Evolutionary conservation across 2,329 filamentous ascomycete genomes (phyloP).

Genomic region (Epichloe scottii): DNA sequence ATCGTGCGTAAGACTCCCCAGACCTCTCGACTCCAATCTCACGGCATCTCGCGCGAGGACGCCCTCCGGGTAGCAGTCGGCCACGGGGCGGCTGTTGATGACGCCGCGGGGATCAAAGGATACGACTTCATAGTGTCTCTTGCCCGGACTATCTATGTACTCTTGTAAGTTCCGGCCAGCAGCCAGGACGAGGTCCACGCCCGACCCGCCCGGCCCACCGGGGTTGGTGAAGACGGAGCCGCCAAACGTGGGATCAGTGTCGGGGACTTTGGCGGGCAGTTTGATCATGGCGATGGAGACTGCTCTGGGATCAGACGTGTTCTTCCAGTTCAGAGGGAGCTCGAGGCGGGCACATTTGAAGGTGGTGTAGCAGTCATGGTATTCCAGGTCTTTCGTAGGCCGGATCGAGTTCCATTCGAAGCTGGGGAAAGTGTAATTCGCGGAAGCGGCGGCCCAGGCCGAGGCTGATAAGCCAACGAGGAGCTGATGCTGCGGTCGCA

Average conservation of each 20-base stretch:
- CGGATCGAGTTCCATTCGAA: constrained; percentile 26
- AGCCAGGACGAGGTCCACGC: constrained; percentile 18
- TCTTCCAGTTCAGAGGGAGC: constrained; percentile 31
- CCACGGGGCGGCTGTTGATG: constrained; percentile 21
- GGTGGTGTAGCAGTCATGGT: constrained; percentile 26
- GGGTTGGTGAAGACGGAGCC: constrained; percentile 32
- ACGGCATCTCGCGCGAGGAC: constrained; percentile 17
- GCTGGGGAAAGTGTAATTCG: background rate
- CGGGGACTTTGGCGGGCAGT: constrained; percentile 25
- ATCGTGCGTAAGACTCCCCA: constrained; percentile 14
- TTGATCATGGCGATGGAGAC: constrained; percentile 29
- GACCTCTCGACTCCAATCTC: constrained; percentile 18
- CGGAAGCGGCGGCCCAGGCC: background rate
- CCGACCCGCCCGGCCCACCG: constrained; percentile 31
- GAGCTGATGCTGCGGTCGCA: background rate
- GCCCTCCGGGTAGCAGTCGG: constrained; percentile 25
- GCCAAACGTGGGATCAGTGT: constrained; percentile 25
- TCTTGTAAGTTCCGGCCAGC: constrained; percentile 18
- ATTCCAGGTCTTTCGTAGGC: constrained; percentile 23
- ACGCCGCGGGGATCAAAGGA: constrained; percentile 33
- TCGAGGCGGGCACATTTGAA: constrained; percentile 29
- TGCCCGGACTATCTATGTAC: constrained; percentile 14
- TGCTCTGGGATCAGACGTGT: constrained; percentile 15
- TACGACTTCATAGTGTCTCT: constrained; percentile 27
- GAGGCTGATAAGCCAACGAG: background rate